Evolutionary conservation across 2,329 filamentous ascomycete species (phyloP).

Genomic region (Fusarium sp.): DNA sequence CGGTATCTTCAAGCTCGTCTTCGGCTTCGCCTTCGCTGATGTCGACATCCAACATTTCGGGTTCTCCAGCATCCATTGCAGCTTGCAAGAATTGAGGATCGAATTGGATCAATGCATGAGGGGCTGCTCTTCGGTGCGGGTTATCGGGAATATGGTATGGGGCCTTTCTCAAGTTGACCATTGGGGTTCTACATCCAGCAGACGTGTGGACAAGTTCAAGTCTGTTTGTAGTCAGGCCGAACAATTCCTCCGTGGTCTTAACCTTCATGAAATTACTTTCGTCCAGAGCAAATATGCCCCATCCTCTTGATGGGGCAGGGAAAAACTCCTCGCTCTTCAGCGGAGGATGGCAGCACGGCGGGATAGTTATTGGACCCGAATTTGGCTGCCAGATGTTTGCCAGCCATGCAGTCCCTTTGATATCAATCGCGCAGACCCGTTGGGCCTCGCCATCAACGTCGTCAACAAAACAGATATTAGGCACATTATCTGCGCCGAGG

Average conservation of each 20-base stretch:
- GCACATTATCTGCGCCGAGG: constrained; percentile 62
- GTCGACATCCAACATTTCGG: constrained; percentile 31
- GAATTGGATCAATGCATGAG: constrained; percentile 21
- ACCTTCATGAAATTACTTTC: constrained; percentile 61
- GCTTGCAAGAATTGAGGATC: constrained; percentile 30
- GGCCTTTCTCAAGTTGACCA: constrained; percentile 49
- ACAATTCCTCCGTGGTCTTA: constrained; percentile 52
- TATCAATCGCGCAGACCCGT: constrained; percentile 67
- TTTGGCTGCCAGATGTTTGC: constrained; percentile 66
- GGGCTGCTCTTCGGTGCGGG: constrained; percentile 43
- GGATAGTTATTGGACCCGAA: constrained; percentile 49
- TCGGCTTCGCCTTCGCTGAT: constrained; percentile 33
- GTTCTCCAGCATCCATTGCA: constrained; percentile 23
- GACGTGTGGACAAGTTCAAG: constrained; percentile 38
- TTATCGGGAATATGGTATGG: constrained; percentile 51
- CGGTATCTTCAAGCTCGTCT: constrained; percentile 36
- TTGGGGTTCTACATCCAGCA: constrained; percentile 32
- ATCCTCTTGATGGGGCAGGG: constrained; percentile 56
- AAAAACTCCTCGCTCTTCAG: constrained; percentile 52
- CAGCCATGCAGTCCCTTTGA: constrained; percentile 65
- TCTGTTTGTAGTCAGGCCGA: constrained; percentile 48
- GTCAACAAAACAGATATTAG: constrained; percentile 67
- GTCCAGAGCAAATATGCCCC: constrained; percentile 66
- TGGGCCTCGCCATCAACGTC: constrained; percentile 64
- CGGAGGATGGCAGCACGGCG: constrained; percentile 33